A percentile compares a stretch with the other conserved stretches of the same genome.
phyloP scores from a whole-genome alignment of 2,329 filamentous ascomycete species.

The Colletotrichum nymphaeae region DNA sequence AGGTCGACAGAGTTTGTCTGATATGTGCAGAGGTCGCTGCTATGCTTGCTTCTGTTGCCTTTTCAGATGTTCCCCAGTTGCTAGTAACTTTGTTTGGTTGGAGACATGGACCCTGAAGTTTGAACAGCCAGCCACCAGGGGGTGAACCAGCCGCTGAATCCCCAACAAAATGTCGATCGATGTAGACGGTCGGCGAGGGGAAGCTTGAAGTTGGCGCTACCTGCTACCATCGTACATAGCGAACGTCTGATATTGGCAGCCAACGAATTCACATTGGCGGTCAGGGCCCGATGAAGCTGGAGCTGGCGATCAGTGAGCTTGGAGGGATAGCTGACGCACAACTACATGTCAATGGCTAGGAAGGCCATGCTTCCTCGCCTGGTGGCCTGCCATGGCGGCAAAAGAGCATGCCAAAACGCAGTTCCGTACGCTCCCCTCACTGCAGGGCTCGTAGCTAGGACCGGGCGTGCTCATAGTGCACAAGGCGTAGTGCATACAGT shows the following conservation, averaged over 20 bases:
- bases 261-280: slow-evolving; percentile 2
- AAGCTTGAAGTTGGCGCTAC: slow-evolving; percentile 15
- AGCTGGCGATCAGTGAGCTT: slow-evolving; percentile 4
- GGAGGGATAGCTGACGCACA: slow-evolving; percentile 3
- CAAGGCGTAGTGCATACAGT: background rate
- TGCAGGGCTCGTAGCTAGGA: slow-evolving; percentile 17
- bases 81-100: background rate
- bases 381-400: slow-evolving; percentile 9
- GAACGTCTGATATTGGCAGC: slow-evolving; percentile 16
- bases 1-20: slow-evolving; percentile 22
- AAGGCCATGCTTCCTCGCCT: slow-evolving; percentile 14
- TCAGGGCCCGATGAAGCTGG: slow-evolving; percentile 1
- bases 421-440: slow-evolving; percentile 6
- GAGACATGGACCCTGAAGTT: background rate
- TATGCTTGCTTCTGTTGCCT: slow-evolving; percentile 11
- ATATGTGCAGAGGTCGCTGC: slow-evolving; percentile 8
- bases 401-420: slow-evolving; percentile 4
- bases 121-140: background rate
- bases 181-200: slow-evolving; percentile 2
- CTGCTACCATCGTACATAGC: background rate
- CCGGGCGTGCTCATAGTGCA: background rate
- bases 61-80: slow-evolving; percentile 4
- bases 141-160: background rate
- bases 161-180: slow-evolving; percentile 19
- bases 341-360: background rate